Percentiles rank a stretch among this genome's conserved stretches.
phyloP scores from a whole-genome alignment of 164 flowering plant genomes.

The Tetracentron sinense region DNA sequence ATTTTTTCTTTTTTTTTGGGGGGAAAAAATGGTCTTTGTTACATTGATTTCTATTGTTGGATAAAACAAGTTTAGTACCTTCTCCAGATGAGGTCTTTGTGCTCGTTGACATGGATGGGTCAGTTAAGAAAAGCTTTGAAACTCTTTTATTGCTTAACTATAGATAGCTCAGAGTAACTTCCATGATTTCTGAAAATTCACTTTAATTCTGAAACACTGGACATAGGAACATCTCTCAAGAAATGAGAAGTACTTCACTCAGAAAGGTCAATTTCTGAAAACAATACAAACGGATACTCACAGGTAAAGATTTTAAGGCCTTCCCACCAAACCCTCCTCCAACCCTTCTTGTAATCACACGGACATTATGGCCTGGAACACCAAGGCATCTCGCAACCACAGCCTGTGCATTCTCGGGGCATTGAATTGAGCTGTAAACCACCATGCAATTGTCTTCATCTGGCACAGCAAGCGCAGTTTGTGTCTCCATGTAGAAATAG shows the following conservation, averaged over 20 bases:
- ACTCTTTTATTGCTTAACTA: too few species aligned
- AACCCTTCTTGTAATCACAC: conserved; percentile 86
- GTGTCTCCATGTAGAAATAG: conserved; percentile 90
- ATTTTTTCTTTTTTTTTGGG: too few species aligned
- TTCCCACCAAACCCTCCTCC: conserved; percentile 99
- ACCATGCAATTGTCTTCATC: conserved; percentile 90
- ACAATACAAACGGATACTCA: conserved; percentile 39
- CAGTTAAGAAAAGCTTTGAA: neutral
- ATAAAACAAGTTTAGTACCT: too few species aligned
- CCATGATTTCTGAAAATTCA: neutral
- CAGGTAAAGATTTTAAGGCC: conserved; percentile 57
- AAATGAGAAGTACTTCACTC: neutral
- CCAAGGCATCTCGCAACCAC: conserved; percentile 75
- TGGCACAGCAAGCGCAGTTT: conserved; percentile 84
- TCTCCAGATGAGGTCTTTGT: too few species aligned
- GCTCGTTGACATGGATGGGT: neutral
- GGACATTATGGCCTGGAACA: conserved; percentile 75
- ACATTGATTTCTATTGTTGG: too few species aligned
- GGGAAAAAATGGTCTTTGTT: too few species aligned
- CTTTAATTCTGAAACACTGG: neutral
- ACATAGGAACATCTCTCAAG: neutral
- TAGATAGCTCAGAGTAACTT: neutral
- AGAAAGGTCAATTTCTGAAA: neutral
- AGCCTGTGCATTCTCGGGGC: conserved; percentile 59
- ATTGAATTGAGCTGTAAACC: conserved; percentile 71